A percentile compares a stretch with the other conserved stretches of the same genome.
Evolutionary conservation across 345 rosid genomes (phyloP).

Genomic region (Syzygium aromaticum): DNA sequence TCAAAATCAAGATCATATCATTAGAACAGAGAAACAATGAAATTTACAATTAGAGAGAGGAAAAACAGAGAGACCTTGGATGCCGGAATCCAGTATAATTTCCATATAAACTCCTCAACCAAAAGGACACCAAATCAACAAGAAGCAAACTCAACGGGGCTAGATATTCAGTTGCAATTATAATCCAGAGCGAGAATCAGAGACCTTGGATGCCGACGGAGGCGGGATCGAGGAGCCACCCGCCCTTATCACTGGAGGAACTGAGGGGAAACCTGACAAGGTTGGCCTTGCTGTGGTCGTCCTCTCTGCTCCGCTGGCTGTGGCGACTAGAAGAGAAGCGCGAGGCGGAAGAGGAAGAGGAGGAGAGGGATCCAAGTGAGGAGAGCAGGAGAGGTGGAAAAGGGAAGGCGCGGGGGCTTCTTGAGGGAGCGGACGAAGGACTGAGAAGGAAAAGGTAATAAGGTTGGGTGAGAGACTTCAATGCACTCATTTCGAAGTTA

Average conservation of each 20-base stretch:
- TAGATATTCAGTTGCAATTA: background rate
- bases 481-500: too few relatives aligned
- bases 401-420: slow-evolving; percentile 74
- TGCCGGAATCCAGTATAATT: too few relatives aligned
- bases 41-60: too few relatives aligned
- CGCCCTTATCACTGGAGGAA: slow-evolving; percentile 52
- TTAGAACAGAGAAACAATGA: too few relatives aligned
- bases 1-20: too few relatives aligned
- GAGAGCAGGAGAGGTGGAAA: slow-evolving; percentile 46
- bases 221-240: slow-evolving; percentile 73
- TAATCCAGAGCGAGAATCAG: background rate
- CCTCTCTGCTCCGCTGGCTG: slow-evolving; percentile 11
- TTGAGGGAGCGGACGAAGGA: slow-evolving; percentile 36
- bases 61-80: too few relatives aligned
- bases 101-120: background rate
- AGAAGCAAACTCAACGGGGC: background rate
- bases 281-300: slow-evolving; percentile 44
- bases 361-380: slow-evolving; percentile 61
- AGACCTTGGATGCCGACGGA: slow-evolving; percentile 50
- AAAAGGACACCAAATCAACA: background rate
- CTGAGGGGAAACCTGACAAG: slow-evolving; percentile 36
- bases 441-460: slow-evolving; percentile 12
- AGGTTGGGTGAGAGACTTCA: too few relatives aligned
- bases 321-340: slow-evolving; percentile 1
- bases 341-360: slow-evolving; percentile 24